Percentiles rank a stretch among this genome's conserved stretches.
These are phyloP conservation scores for Yamadazyma insecticola DNA, from an alignment of 805 yeast species.

Conservation along the genomic window DNA sequence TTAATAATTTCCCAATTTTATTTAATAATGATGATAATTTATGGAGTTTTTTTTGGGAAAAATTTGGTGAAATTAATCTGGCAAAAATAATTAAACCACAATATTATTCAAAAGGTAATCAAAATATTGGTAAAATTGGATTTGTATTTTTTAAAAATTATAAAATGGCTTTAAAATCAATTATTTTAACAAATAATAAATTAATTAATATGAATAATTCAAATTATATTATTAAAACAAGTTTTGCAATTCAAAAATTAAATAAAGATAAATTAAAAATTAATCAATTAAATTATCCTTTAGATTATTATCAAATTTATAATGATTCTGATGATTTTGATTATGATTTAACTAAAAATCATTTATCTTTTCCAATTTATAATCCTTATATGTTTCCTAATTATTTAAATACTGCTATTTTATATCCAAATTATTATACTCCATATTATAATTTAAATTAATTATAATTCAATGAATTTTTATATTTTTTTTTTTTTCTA, in stretches of 20 bases:
- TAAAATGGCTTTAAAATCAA: constrained; percentile 59
- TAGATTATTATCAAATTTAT: too few species aligned
- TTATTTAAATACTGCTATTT: neutral
- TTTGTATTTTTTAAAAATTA: constrained; percentile 60
- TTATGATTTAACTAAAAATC: too few species aligned
- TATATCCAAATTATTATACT: constrained; percentile 1
- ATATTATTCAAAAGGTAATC: constrained; percentile 20
- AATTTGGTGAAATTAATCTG: constrained; percentile 35
- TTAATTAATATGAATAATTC: constrained; percentile 19
- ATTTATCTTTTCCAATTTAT: too few species aligned
- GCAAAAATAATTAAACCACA: constrained; percentile 42
- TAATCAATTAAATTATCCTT: too few species aligned
- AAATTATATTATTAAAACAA: constrained; percentile 28
- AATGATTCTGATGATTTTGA: too few species aligned
- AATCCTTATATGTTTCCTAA: too few species aligned
- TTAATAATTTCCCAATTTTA: constrained; percentile 54
- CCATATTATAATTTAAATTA: neutral
- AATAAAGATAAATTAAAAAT: constrained; percentile 6
- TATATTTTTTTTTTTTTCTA: too few species aligned
- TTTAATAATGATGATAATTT: constrained; percentile 50
- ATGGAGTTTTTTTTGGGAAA: constrained; percentile 37
- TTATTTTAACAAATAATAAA: constrained; percentile 47
- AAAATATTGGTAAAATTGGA: constrained; percentile 40
- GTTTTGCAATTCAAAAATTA: constrained; percentile 37
- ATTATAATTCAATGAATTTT: too few species aligned